These are phyloP conservation scores for Pugionium dolabratum DNA, from an alignment of 345 rosid species.

Conservation along the genomic window DNA sequence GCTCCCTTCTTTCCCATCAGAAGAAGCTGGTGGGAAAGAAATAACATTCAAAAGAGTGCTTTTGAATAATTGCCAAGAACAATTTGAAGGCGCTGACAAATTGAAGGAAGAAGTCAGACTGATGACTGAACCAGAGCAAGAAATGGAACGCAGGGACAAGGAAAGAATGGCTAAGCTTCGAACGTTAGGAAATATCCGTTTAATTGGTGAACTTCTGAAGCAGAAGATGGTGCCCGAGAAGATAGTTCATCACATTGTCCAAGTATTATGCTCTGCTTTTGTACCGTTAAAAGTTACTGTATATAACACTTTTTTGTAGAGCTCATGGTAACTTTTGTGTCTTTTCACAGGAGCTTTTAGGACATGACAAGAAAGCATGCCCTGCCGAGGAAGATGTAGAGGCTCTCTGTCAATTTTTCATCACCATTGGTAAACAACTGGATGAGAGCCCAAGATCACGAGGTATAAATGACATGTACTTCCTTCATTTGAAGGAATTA, in stretches of 20 bases:
- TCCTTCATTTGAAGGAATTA: slow-evolving; percentile 62
- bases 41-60: slow-evolving; percentile 85
- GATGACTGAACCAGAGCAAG: slow-evolving; percentile 80
- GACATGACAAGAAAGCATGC: slow-evolving; percentile 56
- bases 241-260: slow-evolving; percentile 90
- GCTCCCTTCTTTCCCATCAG: slow-evolving; percentile 86
- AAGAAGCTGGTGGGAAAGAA: slow-evolving; percentile 82
- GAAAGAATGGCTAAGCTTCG: slow-evolving; percentile 80
- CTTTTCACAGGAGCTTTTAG: slow-evolving; percentile 75
- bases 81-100: slow-evolving; percentile 85
- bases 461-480: slow-evolving; percentile 66
- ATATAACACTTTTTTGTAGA: slow-evolving; percentile 11
- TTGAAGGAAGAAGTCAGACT: slow-evolving; percentile 74
- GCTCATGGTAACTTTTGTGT: slow-evolving; percentile 10
- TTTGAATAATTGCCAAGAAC: slow-evolving; percentile 86
- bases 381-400: slow-evolving; percentile 94
- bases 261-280: slow-evolving; percentile 45
- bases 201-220: slow-evolving; percentile 95
- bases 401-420: slow-evolving; percentile 84
- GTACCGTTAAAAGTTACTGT: neutral
- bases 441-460: slow-evolving; percentile 71
- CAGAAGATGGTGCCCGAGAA: slow-evolving; percentile 93
- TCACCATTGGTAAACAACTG: slow-evolving; percentile 86
- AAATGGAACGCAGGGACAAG: slow-evolving; percentile 79
- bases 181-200: slow-evolving; percentile 84